These are phyloP conservation scores for Cercospora janseana DNA, from an alignment of 2,329 filamentous ascomycete genomes.

Conservation along the genomic window DNA sequence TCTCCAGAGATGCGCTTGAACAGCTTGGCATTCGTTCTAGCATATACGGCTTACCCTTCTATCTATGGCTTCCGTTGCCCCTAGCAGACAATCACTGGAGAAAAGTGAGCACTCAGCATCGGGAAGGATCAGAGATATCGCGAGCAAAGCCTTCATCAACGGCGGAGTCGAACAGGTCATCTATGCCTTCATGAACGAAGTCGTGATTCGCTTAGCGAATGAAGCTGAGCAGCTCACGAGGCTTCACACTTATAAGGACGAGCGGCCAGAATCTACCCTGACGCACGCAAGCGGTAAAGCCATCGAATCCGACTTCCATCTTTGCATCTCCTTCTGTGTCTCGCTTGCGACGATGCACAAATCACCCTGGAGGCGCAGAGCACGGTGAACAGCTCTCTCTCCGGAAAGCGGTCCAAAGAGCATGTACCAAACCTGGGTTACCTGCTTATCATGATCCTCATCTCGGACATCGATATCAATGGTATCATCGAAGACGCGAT, in stretches of 20 bases:
- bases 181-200: constrained; percentile 29
- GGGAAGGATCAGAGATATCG: constrained; percentile 15
- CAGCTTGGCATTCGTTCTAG: constrained; percentile 18
- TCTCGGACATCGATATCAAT: constrained; percentile 18
- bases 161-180: constrained; percentile 22
- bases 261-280: constrained; percentile 20
- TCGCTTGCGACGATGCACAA: constrained; percentile 21
- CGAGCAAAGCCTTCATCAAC: not conserved
- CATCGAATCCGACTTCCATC: constrained; percentile 29
- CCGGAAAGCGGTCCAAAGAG: constrained; percentile 23
- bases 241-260: not conserved
- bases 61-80: constrained; percentile 27
- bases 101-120: constrained; percentile 13
- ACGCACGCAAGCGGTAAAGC: constrained; percentile 28
- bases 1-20: constrained; percentile 25
- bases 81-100: constrained; percentile 26
- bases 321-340: constrained; percentile 29
- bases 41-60: constrained; percentile 24
- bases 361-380: constrained; percentile 20
- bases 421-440: constrained; percentile 26
- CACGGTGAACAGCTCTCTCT: constrained; percentile 20
- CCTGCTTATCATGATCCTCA: constrained; percentile 27
- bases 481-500: constrained; percentile 28
- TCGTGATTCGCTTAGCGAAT: constrained; percentile 24
- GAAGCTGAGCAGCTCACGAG: constrained; percentile 8